A percentile compares a stretch with the other conserved stretches of the same genome.
phyloP scores from a whole-genome alignment of 371 early-diverging fungal species.

The Actinomortierella ambigua region DNA sequence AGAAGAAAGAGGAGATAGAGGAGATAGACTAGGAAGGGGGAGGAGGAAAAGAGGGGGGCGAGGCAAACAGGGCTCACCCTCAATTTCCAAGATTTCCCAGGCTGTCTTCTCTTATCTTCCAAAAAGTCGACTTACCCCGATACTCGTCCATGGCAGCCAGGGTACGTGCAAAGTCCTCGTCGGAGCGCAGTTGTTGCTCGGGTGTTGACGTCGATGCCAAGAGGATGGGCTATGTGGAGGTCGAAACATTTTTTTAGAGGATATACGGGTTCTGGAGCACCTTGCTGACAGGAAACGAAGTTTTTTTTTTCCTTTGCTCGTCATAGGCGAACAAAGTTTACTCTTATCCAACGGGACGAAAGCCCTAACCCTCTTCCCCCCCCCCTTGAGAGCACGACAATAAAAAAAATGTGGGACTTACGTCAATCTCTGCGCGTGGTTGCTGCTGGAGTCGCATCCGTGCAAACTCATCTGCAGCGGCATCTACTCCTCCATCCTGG shows the following conservation, averaged over 20 bases:
- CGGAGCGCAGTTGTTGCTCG: constrained; percentile 41
- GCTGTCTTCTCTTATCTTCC: not conserved
- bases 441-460: constrained; percentile 16
- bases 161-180: constrained; percentile 46
- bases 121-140: constrained; percentile 17
- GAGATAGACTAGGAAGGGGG: not conserved
- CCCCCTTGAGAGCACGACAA: not conserved
- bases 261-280: no score
- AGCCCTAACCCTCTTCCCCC: not conserved
- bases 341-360: no score
- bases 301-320: no score
- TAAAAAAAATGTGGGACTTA: constrained; percentile 9
- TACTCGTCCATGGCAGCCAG: constrained; percentile 45
- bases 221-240: constrained; percentile 37
- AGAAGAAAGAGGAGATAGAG: not conserved
- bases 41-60: no score
- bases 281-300: no score
- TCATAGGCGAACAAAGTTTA: no score
- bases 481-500: constrained; percentile 6
- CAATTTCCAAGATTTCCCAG: no score
- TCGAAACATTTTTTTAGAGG: no score
- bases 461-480: no score
- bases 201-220: constrained; percentile 48
- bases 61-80: no score
- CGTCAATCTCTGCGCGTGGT: constrained; percentile 26